Base-by-base conservation (phyloP, 1,284 basidiomycete species). In the Ustilago crameri region DNA sequence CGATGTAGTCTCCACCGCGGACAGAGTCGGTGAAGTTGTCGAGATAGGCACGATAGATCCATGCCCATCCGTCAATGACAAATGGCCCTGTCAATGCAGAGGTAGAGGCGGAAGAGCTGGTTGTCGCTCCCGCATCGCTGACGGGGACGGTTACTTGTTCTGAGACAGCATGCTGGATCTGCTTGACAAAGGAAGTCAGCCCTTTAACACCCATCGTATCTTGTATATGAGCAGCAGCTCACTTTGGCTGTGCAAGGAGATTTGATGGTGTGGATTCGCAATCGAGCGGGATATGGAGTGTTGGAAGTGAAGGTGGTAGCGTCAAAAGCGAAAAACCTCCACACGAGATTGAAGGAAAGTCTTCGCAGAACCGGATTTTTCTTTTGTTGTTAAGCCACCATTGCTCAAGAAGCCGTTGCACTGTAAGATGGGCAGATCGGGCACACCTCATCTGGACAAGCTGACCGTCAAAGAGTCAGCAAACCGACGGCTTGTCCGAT, bases 31-130 rank as follows among this genome's bases (percentile, higher is more conserved):
- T 50, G 37, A 78, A 76, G 46, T 61, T 57, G 18, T 63, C 51
- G 34, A 74, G 51, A 46, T 70, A 80, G 38, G 58, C 49, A 14
- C 67, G 49, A 27, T 58, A 80, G 59, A 80, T 68, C 67, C 70
- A 80, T 32, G 76, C 76, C 66, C 66, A 75, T 9, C 66, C 76
- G 46, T 80, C 78, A 42, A 80, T 60, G 50, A 78, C 58, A 12
- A 78, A 62, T 3, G 65, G 61, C 0, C 51, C 50, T 8, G 35
- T 37, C 5, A 37, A 24, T 3, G 30, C 43, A 12, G 22, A 15
- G 12, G 32, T 34, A 9, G 48, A 22, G 9, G 40, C 5, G 2
- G 66, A 45, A 8, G 53, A 37, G 51, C 26, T 47, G 3, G 53
- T 18, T 17, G 52, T 24, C 14, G 34, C 51, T 9, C 35, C 10